These are phyloP conservation scores for Aspergillus sp. DNA, from an alignment of 2,329 filamentous ascomycete species.

Conservation along the genomic window DNA sequence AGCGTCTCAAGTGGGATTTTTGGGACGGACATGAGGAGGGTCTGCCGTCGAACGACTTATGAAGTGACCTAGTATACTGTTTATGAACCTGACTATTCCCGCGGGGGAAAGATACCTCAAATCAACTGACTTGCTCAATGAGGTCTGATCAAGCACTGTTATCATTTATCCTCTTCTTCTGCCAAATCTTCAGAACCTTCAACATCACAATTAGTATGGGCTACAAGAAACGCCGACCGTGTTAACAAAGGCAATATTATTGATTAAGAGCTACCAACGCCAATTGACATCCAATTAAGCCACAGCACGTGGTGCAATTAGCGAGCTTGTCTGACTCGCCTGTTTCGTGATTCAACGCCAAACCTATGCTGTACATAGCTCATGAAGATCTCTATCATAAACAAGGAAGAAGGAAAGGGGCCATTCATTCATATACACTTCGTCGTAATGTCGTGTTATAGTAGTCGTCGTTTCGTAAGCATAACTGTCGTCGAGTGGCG, in stretches of 20 bases:
- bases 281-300: neutral
- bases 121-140: no score
- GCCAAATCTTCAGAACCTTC: no score
- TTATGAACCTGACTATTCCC: no score
- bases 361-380: conserved; percentile 3
- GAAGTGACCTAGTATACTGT: no score
- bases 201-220: no score
- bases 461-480: conserved; percentile 10
- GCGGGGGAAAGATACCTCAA: no score
- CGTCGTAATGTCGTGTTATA: conserved; percentile 9
- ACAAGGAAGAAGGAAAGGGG: conserved; percentile 3
- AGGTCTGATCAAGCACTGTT: no score
- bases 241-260: neutral
- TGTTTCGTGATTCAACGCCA: neutral
- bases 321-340: neutral
- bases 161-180: no score
- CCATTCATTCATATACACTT: conserved; percentile 14
- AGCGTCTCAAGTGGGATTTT: no score
- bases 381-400: conserved; percentile 3
- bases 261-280: neutral
- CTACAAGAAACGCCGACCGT: neutral
- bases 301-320: neutral
- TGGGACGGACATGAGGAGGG: no score
- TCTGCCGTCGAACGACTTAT: neutral
- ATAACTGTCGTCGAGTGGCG: conserved; percentile 7